phyloP scores from a whole-genome alignment of 2,329 filamentous ascomycete genomes.

The Neopestalotiopsis rosae region DNA sequence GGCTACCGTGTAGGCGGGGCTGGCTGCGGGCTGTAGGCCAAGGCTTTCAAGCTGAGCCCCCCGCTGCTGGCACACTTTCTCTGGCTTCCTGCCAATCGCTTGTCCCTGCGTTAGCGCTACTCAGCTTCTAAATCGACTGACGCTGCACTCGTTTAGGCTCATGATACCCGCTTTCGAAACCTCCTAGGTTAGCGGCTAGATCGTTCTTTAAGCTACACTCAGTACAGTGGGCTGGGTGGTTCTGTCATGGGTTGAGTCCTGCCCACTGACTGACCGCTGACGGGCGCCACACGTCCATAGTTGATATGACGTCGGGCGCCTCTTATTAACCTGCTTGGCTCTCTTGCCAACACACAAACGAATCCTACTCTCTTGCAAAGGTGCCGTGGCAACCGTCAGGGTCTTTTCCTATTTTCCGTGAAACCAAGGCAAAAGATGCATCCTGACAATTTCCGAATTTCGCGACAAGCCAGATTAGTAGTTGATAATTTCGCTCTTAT shows the following conservation, averaged over 20 bases:
- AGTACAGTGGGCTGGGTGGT: neutral
- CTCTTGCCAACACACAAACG: neutral
- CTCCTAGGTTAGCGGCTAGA: constrained; percentile 6
- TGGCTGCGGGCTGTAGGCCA: neutral
- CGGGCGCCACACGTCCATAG: neutral
- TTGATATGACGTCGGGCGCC: neutral
- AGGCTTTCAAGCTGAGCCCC: neutral
- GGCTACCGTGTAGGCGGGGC: neutral
- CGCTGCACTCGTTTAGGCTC: constrained; percentile 8
- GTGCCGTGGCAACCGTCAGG: neutral
- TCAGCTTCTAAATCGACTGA: neutral
- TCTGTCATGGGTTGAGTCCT: neutral
- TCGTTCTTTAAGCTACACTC: neutral
- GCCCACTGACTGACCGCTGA: neutral
- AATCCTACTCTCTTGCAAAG: neutral
- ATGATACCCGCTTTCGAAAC: constrained; percentile 1
- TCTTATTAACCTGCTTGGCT: neutral
- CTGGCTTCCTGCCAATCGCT: neutral
- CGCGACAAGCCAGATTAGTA: neutral
- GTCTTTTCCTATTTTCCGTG: neutral
- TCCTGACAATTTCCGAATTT: neutral
- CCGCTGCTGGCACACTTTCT: neutral
- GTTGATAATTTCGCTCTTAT: neutral
- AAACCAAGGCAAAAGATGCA: neutral
- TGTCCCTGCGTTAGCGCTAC: constrained; percentile 9